Base-by-base conservation (phyloP, 352 stramenopile genomes). In the Phytophthora pluvialis region DNA sequence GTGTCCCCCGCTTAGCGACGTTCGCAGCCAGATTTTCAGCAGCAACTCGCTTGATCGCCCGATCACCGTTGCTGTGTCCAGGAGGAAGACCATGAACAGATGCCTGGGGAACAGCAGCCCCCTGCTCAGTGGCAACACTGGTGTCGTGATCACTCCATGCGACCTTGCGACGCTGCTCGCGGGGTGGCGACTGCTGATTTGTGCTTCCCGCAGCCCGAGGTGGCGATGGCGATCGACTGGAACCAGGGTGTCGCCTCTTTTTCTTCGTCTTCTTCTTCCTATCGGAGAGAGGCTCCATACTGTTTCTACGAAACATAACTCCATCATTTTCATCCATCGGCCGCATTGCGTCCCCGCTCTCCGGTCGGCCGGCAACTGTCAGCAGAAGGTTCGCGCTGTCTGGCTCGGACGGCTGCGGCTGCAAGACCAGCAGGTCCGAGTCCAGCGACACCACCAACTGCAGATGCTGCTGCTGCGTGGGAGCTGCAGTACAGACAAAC, bases 391-490 rank as follows among this genome's bases (percentile, higher is more conserved):
- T 81, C 10, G 54, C 61, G 56, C 83, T 91, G 36, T 64, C 54
- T 52, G 46, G 52, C 12, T 90, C 80, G 12, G 50, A 66, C 5
- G 82, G 82, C 12, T 73, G 72, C 18, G 67, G 52, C 25, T 76
- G 61, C 57, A 94, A 83, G 10, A 76, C 72, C 29, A 94, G 60
- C 44, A 93, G 67, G 40, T 86, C 81, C 28, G 86, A 93, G 47
- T 93, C 78, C 11, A 94, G 57, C 28, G 80, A 77, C 5, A 94
- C 79, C 16, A 93, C 69, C 29, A 88, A 53, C 46, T 80, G 76
- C 25, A 79, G 54, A 38, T 70, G 64, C 7, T 72, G 56, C 16
- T 70, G 43, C 15, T 74, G 59, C 25, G 72, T 65, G 15, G 70
- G 57, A 55, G 63, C 67, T 81, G 35, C 16, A 49, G 4, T 13